Percentiles rank a stretch among this genome's conserved stretches.
Conservation (phyloP, 192 early-diverging fungal species). For the Backusella mclennaniae region DNA sequence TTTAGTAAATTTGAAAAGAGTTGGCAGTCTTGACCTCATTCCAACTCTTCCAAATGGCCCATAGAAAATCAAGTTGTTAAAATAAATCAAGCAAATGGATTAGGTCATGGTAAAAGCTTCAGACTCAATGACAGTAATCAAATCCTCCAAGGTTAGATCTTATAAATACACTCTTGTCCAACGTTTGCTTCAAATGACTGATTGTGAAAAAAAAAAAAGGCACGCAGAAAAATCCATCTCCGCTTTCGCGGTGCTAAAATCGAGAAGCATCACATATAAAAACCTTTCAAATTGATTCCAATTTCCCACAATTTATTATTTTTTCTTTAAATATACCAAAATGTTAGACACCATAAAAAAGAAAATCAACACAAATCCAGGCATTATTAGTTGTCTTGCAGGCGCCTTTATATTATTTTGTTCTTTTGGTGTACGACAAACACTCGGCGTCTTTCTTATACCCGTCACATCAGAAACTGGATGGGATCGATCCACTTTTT, state of each 20-base stretch:
- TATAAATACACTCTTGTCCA: not conserved
- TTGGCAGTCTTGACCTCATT: not conserved
- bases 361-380: not conserved
- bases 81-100: too few relatives aligned
- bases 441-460: conserved; percentile 30
- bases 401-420: conserved; percentile 29
- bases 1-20: not conserved
- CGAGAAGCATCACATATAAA: not conserved
- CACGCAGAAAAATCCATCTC: not conserved
- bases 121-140: not conserved
- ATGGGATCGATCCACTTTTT: conserved; percentile 30
- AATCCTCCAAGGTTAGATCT: not conserved
- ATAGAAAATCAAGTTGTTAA: too few relatives aligned
- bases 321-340: not conserved
- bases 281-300: not conserved
- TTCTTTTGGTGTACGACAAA: conserved; percentile 37
- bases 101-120: not conserved
- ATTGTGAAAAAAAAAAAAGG: not conserved
- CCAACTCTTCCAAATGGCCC: not conserved
- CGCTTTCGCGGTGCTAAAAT: not conserved
- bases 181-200: conserved; percentile 4
- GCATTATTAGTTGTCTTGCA: not conserved
- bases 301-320: not conserved
- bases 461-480: conserved; percentile 28
- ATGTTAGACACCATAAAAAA: not conserved